phyloP scores from a whole-genome alignment of 306 rosid genomes.

The Prinsepia uniflora region DNA sequence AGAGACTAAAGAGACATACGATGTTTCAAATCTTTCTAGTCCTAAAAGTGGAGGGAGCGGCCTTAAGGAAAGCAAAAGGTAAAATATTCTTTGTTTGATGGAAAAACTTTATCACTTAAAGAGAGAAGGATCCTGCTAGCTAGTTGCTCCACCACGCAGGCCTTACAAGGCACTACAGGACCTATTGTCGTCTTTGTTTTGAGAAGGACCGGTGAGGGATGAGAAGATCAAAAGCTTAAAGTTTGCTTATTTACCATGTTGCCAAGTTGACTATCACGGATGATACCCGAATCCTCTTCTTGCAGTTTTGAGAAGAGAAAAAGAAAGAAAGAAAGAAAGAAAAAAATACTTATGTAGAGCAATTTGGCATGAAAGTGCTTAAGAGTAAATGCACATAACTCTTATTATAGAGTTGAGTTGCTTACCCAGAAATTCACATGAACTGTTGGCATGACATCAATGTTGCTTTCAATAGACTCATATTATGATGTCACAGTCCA shows the following conservation, averaged over 20 bases:
- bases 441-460: constrained; percentile 9
- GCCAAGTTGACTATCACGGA: too few relatives aligned
- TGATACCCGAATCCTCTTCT: too few relatives aligned
- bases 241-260: too few relatives aligned
- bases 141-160: constrained; percentile 32
- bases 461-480: background rate
- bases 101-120: constrained; percentile 9
- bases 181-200: constrained; percentile 14
- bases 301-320: too few relatives aligned
- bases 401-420: constrained; percentile 4
- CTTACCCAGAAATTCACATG: constrained; percentile 26
- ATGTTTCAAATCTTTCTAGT: constrained; percentile 9
- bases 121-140: background rate
- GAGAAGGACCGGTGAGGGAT: constrained; percentile 26
- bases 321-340: too few relatives aligned
- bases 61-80: constrained; percentile 15
- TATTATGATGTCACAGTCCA: background rate
- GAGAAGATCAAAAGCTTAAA: background rate
- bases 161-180: constrained; percentile 16
- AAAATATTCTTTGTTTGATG: constrained; percentile 10
- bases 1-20: constrained; percentile 23
- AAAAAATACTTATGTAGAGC: background rate
- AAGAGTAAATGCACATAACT: background rate
- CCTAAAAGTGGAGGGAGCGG: constrained; percentile 24
- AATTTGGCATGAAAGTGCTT: constrained; percentile 17